Percentiles rank a stretch among this genome's conserved stretches.
phyloP scores from a whole-genome alignment of 306 rosid genomes.

The Albizia julibrissin region DNA sequence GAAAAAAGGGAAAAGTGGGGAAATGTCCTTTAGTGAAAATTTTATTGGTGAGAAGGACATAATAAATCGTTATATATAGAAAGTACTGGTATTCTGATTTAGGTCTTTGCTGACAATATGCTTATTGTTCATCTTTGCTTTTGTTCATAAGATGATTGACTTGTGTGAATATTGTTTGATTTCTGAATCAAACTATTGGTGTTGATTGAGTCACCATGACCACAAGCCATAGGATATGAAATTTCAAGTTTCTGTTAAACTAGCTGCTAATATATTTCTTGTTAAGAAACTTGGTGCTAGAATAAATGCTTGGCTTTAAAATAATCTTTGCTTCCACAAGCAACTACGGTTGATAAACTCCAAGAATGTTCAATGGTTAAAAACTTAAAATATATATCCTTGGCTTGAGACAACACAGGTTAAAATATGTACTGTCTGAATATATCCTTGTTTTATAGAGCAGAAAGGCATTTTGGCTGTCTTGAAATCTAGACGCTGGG shows the following conservation, averaged over 20 bases:
- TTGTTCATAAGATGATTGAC: background rate
- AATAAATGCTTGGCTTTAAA: background rate
- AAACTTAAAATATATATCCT: background rate
- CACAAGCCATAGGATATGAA: background rate
- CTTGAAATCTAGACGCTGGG: background rate
- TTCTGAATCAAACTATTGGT: background rate
- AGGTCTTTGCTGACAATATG: background rate
- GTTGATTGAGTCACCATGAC: background rate
- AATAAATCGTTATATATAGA: too few species aligned
- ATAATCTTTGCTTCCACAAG: background rate
- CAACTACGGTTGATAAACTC: background rate
- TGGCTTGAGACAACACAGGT: background rate
- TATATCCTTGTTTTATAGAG: background rate
- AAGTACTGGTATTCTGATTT: too few species aligned
- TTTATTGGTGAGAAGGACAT: too few species aligned
- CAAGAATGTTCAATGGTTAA: background rate
- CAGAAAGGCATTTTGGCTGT: background rate
- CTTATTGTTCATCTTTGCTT: background rate
- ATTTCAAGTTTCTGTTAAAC: background rate
- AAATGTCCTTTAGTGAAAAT: too few species aligned
- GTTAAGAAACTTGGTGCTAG: background rate
- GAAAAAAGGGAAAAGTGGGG: background rate
- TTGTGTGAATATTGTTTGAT: background rate
- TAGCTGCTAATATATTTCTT: background rate
- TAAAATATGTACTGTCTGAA: background rate